Base-by-base conservation (phyloP, 106 monocot species). In the Posidonia australis region DNA sequence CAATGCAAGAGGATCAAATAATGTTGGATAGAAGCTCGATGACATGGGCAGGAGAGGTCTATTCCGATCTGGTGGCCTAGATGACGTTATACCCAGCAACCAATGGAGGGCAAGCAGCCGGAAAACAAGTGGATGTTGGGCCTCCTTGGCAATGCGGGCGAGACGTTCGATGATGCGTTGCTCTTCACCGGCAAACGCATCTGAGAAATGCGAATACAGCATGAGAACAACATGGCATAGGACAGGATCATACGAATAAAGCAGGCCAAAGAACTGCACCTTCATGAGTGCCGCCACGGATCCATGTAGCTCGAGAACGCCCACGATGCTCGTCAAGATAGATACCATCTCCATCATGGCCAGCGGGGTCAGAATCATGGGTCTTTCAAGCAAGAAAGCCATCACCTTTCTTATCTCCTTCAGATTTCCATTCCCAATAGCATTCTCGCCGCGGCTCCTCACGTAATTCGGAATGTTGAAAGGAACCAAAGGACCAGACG, bases 231-330 rank as follows among this genome's bases (percentile, higher is more conserved):
- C 77, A 74, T 96, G 96, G 67, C 67, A 69, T 51, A 90, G 84
- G 46, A 87, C 56, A 22, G 86, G 90, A 64, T 87, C 77, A 70
- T 82, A 87, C 53, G 84, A 82, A 70, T 77, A 77, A 52, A 90
- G 63, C 78, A 96, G 74, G 62, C 96, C 84, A 67, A 80, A 87
- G 79, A 96, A 90, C 70, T 87, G 86, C 78, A 96, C 96, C 84
- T 96, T 96, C 77, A 96, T 55, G 30, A 87, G 76, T 27, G 85
- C 81, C 7, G 86, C 73, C 1, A 82, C 80, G 11, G 82, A 76
- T 31, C 82, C 81, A 48, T 67, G 74, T 27, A 53, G 62, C 66
- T 84, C 90, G 68, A 87, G 63, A 3, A 70, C 78, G 0, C 29
- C 72, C 0, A 80, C 76, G 44, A 96, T 77, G 26, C 72, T 65